Base-by-base conservation (phyloP, 306 rosid genomes). In the Calophaca sinica region DNA sequence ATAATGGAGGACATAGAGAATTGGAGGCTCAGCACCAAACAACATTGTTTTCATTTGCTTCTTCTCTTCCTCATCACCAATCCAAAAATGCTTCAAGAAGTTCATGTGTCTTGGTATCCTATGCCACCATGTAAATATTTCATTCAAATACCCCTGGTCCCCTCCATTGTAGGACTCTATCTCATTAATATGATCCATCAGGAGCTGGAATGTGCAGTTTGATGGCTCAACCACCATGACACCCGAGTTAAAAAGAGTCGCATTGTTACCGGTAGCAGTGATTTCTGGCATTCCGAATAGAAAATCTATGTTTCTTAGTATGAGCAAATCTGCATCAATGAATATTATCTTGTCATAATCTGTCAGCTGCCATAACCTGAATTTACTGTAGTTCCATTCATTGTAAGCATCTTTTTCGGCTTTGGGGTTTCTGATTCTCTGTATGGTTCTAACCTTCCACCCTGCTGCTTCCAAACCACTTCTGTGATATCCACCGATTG, bases 361-460 rank as follows among this genome's bases (percentile, higher is more conserved):
- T 55, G 96, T 90, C 8, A 94, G 81, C 81, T 94, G 96, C 99
- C 96, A 94, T 50, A 94, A 72, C 73, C 99, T 78, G 77, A 94
- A 94, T 78, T 94, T 94, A 93, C 99, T 94, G 87, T 92, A 92
- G 84, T 94, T 94, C 97, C 97, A 94, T 53, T 92, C 99, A 32
- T 92, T 94, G 83, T 94, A 94, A 11, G 99, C 97, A 82, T 92
- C 96, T 75, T 90, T 92, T 64, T 90, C 99, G 32, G 97, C 99
- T 82, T 91, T 92, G 1, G 99, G 99, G 74, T 94, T 94, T 74
- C 99, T 84, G 62, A 94, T 94, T 62, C 97, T 88, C 68, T 88
- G 82, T 14, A 94, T 94, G 14, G 86, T 85, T 73, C 91, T 92
- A 10, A 94, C 82, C 77, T 90, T 92, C 99, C 99, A 92, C 5